Evolutionary conservation across 1,284 basidiomycete species (phyloP), one percentile per base, ranked within the genome.

Genomic region (Ceratobasidium sp.): DNA sequence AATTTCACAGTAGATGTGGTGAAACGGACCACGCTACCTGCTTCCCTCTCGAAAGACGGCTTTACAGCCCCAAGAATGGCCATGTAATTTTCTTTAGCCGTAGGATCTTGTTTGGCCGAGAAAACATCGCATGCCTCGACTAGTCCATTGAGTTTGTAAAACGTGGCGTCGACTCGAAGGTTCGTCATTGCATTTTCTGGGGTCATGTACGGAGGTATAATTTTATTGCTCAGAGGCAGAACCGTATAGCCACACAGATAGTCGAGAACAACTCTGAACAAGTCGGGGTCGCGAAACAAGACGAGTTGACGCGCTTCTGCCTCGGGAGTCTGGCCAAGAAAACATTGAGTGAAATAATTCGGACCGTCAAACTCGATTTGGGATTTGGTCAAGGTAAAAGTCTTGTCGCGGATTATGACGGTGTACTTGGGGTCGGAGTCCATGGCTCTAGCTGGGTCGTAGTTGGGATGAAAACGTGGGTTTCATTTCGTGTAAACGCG

Each of bases 151-250:
- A 58, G 25, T 20, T 40, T 2, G 25, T 57, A 57, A 29, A 42
- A 57, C 22, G 22, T 13, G 5, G 55, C 55, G 20, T 57, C 55
- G 22, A 32, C 27, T 17, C 40, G 38, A 12, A 58, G 34, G 29
- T 58, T 58, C 13, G 38, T 29, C 7, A 67, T 42, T 22, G 31
- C 57, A 49, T 20, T 60, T 32, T 60, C 57, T 12, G 25, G 57
- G 8, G 42, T 31, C 43, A 31, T 60, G 43, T 60, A 47, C 25
- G 57, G 29, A 8, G 57, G 57, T 13, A 60, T n/a, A n/a, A n/a
- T n/a, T n/a, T n/a, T n/a, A n/a, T n/a, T n/a, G n/a, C n/a, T n/a
- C n/a, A n/a, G n/a, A n/a, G 47, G 47, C 22, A 50, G 20, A 29
- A 50, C 17, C 10, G 47, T 50, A 27, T 50, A 50, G 22, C 47